These are phyloP conservation scores for Phallus indusiatus DNA, from an alignment of 768 basidiomycete species.

Conservation along the genomic window DNA sequence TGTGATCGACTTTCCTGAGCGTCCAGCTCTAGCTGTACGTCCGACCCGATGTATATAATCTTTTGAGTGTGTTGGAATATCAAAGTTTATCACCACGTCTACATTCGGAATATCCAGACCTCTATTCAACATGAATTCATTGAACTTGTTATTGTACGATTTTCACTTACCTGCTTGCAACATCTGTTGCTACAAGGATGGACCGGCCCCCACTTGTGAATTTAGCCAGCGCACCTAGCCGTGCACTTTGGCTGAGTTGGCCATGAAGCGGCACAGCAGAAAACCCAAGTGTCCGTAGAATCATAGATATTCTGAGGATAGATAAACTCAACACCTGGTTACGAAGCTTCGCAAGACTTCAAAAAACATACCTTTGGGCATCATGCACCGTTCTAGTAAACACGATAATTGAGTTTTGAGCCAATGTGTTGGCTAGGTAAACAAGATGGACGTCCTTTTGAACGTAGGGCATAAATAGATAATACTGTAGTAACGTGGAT, in stretches of 20 bases:
- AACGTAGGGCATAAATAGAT: slow-evolving; percentile 84
- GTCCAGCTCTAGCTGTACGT: slow-evolving; percentile 94
- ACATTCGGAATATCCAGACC: slow-evolving; percentile 95
- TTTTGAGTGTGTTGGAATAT: slow-evolving; percentile 95
- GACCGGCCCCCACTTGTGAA: slow-evolving; percentile 92
- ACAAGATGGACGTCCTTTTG: slow-evolving; percentile 90
- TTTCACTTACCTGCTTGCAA: slow-evolving; percentile 72
- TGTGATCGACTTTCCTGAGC: slow-evolving; percentile 94
- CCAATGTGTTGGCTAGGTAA: slow-evolving; percentile 79
- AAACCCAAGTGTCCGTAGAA: slow-evolving; percentile 85
- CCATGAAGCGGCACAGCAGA: slow-evolving; percentile 94
- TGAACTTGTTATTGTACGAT: neutral
- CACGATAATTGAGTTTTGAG: slow-evolving; percentile 89
- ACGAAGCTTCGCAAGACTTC: neutral
- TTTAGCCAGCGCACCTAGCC: slow-evolving; percentile 86
- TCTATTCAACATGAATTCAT: slow-evolving; percentile 26
- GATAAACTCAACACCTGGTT: neutral
- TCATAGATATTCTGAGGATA: slow-evolving; percentile 63
- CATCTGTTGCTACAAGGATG: slow-evolving; percentile 91
- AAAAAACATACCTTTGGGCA: slow-evolving; percentile 54
- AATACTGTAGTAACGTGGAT: slow-evolving; percentile 89
- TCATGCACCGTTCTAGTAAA: slow-evolving; percentile 96
- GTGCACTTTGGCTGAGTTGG: slow-evolving; percentile 86
- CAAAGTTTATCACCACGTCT: slow-evolving; percentile 95
- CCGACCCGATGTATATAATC: slow-evolving; percentile 99